Conservation (phyloP, 2,329 filamentous ascomycete genomes). For the Alternaria sp. region DNA sequence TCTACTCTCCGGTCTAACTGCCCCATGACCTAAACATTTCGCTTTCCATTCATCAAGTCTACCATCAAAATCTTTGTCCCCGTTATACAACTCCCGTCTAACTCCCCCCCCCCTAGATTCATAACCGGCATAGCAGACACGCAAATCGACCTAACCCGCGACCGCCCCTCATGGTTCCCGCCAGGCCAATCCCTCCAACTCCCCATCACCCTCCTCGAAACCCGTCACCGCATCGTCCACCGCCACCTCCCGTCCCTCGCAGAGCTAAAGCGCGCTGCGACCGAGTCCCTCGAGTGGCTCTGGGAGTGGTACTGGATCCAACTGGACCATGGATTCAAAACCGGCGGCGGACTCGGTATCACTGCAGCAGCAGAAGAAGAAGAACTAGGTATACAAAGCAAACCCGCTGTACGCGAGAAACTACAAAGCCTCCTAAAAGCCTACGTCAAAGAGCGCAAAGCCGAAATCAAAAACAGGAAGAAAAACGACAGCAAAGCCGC, state of each 20-base stretch:
- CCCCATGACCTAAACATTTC: neutral
- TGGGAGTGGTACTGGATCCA: constrained; percentile 86
- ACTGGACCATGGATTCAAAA: constrained; percentile 52
- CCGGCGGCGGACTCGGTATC: neutral
- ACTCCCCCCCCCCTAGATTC: constrained; percentile 63
- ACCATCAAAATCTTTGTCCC: too few relatives aligned
- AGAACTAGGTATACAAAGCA: constrained; percentile 15
- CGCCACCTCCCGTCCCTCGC: constrained; percentile 81
- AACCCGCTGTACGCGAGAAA: constrained; percentile 29
- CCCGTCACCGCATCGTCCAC: constrained; percentile 89
- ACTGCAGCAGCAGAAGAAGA: neutral
- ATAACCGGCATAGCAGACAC: constrained; percentile 82
- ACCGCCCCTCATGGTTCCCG: constrained; percentile 39
- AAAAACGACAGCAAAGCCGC: constrained; percentile 26
- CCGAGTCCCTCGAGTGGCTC: constrained; percentile 80
- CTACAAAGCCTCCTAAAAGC: constrained; percentile 44
- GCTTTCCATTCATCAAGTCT: too few relatives aligned
- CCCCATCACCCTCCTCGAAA: constrained; percentile 81
- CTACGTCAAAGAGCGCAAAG: constrained; percentile 44
- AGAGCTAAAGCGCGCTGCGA: constrained; percentile 73
- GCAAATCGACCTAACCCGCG: constrained; percentile 50
- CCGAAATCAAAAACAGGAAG: constrained; percentile 40
- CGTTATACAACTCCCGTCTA: neutral
- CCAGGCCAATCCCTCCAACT: constrained; percentile 34
- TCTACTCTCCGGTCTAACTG: neutral